Conservation (phyloP, 345 rosid genomes). For the Cardamine resedifolia region DNA sequence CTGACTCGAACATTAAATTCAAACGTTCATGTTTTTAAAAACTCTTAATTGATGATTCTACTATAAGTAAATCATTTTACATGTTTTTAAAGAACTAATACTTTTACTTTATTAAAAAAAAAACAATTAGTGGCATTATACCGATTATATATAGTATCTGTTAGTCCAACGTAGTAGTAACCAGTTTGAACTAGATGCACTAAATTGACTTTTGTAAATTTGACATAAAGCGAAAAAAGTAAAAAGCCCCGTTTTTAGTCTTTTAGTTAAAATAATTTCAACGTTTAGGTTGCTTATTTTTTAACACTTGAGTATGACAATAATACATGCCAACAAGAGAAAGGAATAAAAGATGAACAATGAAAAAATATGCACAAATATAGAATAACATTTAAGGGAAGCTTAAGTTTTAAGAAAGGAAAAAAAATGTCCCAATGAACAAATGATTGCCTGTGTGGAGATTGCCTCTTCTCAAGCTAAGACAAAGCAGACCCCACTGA, state of each 20-base stretch:
- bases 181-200: neutral
- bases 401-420: conserved; percentile 35
- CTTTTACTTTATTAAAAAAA: too few relatives aligned
- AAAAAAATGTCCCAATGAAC: conserved; percentile 15
- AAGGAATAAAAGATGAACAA: conserved; percentile 13
- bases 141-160: neutral
- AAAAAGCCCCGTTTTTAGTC: neutral
- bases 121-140: too few relatives aligned
- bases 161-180: conserved; percentile 19
- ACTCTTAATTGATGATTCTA: neutral
- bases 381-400: conserved; percentile 15
- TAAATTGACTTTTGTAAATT: neutral
- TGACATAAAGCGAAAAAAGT: conserved; percentile 9
- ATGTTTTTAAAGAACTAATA: too few relatives aligned
- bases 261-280: neutral
- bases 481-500: conserved; percentile 25
- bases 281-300: conserved; percentile 2
- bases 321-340: neutral
- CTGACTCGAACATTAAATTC: neutral
- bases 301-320: neutral
- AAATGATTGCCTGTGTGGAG: conserved; percentile 32
- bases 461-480: conserved; percentile 30
- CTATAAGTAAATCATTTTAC: neutral
- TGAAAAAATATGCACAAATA: neutral
- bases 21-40: neutral